A percentile compares a stretch with the other conserved stretches of the same genome.
Conservation (phyloP, 1,139 yeast genomes). For the Nematodospora anomalae region DNA sequence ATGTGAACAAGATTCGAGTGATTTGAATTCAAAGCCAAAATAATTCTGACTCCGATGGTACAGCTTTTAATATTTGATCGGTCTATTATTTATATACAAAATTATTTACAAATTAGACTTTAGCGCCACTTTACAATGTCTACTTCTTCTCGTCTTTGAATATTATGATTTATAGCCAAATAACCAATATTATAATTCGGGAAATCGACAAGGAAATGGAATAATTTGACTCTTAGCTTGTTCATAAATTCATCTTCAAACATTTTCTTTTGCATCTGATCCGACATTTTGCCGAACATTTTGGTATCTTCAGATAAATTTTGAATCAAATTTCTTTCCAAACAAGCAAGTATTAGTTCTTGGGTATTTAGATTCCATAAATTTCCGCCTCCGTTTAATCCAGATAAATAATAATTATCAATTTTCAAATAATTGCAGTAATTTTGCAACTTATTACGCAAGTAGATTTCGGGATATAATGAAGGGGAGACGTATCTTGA, state of each 20-base stretch:
- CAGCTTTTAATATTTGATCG: not conserved
- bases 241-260: conserved; percentile 17
- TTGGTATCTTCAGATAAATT: conserved; percentile 24
- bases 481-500: conserved; percentile 39
- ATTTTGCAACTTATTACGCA: conserved; percentile 39
- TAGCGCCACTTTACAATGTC: conserved; percentile 11
- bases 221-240: conserved; percentile 27
- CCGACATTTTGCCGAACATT: conserved; percentile 16
- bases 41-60: no score
- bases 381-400: conserved; percentile 45
- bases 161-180: conserved; percentile 18
- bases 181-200: conserved; percentile 38
- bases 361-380: conserved; percentile 44
- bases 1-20: conserved; percentile 7
- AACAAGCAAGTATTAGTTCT: conserved; percentile 48
- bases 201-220: conserved; percentile 36
- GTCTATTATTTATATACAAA: not conserved
- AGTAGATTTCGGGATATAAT: conserved; percentile 36
- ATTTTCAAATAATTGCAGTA: conserved; percentile 48
- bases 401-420: conserved; percentile 51
- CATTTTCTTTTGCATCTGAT: conserved; percentile 15
- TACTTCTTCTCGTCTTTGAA: conserved; percentile 5
- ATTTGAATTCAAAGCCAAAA: conserved; percentile 4
- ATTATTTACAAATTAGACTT: not conserved
- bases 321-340: conserved; percentile 49